phyloP scores from a whole-genome alignment of 2,329 filamentous ascomycete species.

The Hansfordia pulvinata region DNA sequence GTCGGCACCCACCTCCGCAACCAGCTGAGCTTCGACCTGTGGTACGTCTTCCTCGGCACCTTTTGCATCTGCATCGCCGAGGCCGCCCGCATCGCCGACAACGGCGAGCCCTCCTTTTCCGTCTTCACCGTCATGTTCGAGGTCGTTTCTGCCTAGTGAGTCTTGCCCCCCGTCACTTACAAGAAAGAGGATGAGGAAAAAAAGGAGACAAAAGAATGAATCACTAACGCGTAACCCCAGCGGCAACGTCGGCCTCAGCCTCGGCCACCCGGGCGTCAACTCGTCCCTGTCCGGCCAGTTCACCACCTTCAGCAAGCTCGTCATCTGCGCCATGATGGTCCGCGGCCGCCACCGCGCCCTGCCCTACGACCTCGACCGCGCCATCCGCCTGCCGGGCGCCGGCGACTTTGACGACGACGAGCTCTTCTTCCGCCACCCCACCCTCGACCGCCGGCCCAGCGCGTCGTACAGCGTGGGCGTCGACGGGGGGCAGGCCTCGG shows the following conservation, averaged over 20 bases:
- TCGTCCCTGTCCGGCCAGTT: slow-evolving; percentile 18
- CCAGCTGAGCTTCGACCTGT: slow-evolving; percentile 25
- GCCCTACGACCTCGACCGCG: slow-evolving; percentile 19
- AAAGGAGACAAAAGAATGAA: no score
- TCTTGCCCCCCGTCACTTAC: slow-evolving; percentile 1
- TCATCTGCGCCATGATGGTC: slow-evolving; percentile 24
- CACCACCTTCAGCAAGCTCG: slow-evolving; percentile 18
- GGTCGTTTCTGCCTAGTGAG: slow-evolving; percentile 19
- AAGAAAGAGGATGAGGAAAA: no score
- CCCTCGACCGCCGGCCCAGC: no score
- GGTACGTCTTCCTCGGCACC: slow-evolving; percentile 24
- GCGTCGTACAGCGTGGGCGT: no score
- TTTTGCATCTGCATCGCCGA: slow-evolving; percentile 19
- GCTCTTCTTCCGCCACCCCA: no score
- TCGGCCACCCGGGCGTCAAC: slow-evolving; percentile 16
- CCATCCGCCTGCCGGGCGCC: slow-evolving; percentile 14
- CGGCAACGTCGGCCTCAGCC: slow-evolving; percentile 20
- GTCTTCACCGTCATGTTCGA: slow-evolving; percentile 20
- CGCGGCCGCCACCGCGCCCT: slow-evolving; percentile 21
- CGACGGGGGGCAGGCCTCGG: no score
- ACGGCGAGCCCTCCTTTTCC: slow-evolving; percentile 8
- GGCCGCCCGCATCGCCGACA: slow-evolving; percentile 2
- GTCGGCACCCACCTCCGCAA: slow-evolving; percentile 20
- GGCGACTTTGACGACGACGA: no score
- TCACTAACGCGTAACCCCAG: slow-evolving; percentile 8